Evolutionary conservation across 352 stramenopile genomes (phyloP).

Genomic region (Peronospora tabacina): DNA sequence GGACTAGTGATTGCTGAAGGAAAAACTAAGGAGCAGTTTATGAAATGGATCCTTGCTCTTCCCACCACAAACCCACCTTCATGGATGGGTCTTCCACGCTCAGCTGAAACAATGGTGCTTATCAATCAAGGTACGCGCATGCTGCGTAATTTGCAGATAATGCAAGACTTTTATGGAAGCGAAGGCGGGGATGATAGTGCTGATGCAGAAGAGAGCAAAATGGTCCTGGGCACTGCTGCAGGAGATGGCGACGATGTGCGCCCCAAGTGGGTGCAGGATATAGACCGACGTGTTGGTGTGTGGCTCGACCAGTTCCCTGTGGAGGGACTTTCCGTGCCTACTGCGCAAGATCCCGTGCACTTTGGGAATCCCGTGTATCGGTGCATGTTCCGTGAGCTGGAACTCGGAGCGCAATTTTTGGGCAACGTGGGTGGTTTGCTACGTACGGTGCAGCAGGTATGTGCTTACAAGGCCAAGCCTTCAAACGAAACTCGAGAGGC

Average conservation of each 20-base stretch:
- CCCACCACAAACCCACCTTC: constrained; percentile 87
- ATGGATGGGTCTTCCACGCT: constrained; percentile 90
- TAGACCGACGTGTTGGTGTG: constrained; percentile 54
- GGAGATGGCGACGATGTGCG: constrained; percentile 35
- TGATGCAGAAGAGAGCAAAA: constrained; percentile 45
- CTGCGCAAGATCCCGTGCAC: constrained; percentile 42
- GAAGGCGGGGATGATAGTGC: constrained; percentile 37
- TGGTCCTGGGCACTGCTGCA: constrained; percentile 36
- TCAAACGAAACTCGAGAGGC: constrained; percentile 83
- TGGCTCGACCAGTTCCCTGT: constrained; percentile 60
- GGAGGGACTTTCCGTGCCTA: constrained; percentile 33
- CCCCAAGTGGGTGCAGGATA: constrained; percentile 76
- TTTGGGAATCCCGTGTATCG: constrained; percentile 88
- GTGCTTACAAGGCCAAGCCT: constrained; percentile 75
- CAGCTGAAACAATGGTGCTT: constrained; percentile 87
- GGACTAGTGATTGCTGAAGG: constrained; percentile 77
- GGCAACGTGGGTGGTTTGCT: constrained; percentile 61
- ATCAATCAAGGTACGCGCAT: constrained; percentile 69
- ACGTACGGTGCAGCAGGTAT: constrained; percentile 60
- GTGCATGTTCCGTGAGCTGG: constrained; percentile 86
- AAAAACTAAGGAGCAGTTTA: constrained; percentile 89
- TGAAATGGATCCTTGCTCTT: constrained; percentile 84
- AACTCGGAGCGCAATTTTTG: constrained; percentile 64
- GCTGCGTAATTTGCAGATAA: constrained; percentile 72
- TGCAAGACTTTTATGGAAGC: constrained; percentile 76